Conservation (phyloP, 2,329 filamentous ascomycete genomes). For the Aciculosporium take region DNA sequence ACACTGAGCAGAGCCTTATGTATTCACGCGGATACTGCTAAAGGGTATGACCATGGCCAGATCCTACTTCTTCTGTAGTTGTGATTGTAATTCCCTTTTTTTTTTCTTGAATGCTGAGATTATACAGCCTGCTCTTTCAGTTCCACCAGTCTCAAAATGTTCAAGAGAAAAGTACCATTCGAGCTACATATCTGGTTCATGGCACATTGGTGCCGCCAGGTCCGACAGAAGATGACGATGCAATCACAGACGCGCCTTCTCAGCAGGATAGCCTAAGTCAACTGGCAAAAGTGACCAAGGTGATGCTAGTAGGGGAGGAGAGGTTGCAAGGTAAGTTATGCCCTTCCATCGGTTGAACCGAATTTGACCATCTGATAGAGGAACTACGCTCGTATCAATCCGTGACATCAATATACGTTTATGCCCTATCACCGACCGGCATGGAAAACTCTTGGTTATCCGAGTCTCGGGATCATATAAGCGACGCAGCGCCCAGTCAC, state of each 20-base stretch:
- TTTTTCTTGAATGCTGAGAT: background rate
- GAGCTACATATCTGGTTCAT: constrained; percentile 83
- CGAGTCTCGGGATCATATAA: background rate
- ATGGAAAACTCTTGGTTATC: background rate
- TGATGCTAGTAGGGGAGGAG: constrained; percentile 60
- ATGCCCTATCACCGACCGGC: constrained; percentile 43
- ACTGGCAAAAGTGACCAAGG: constrained; percentile 18
- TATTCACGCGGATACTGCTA: constrained; percentile 74
- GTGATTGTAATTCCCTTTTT: background rate
- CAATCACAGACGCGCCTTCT: constrained; percentile 47
- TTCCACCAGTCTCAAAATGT: constrained; percentile 74
- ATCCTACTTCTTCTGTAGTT: background rate
- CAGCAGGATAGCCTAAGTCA: background rate
- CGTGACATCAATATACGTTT: constrained; percentile 72
- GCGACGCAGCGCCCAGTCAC: too few species aligned
- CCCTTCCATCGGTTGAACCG: background rate
- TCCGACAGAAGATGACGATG: constrained; percentile 31
- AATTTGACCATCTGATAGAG: constrained; percentile 29
- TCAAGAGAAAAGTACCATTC: constrained; percentile 61
- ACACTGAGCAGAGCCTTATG: constrained; percentile 68
- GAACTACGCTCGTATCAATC: constrained; percentile 53
- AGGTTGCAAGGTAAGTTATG: constrained; percentile 47
- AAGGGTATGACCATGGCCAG: constrained; percentile 47
- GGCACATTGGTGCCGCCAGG: constrained; percentile 33
- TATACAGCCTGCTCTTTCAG: constrained; percentile 68